Evolutionary conservation across 225 moss, liverwort and hornwort genomes (phyloP).

Genomic region (Physcomitrium patens): DNA sequence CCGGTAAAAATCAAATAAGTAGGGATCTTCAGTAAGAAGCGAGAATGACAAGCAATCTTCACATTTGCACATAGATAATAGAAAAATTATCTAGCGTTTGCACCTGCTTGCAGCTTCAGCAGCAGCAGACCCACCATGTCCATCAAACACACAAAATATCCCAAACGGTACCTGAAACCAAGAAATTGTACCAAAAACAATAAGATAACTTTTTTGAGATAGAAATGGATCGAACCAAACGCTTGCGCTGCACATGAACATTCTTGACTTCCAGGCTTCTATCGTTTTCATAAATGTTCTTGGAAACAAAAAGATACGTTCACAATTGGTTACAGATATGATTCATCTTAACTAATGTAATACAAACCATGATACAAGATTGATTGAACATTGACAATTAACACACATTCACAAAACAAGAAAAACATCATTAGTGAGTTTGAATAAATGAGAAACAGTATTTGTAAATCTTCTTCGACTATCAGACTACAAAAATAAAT

Average conservation of each 20-base stretch:
- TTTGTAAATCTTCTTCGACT: not conserved
- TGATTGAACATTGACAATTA: not conserved
- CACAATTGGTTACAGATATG: not conserved
- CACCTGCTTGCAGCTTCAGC: slow-evolving; percentile 82
- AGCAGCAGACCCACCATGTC: slow-evolving; percentile 83
- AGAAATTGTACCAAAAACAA: slow-evolving; percentile 1
- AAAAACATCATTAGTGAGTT: not conserved
- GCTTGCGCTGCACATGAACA: slow-evolving; percentile 3
- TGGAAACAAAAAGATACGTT: not conserved
- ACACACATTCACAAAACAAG: slow-evolving; percentile 6
- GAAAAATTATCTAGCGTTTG: not conserved
- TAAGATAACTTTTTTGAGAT: not conserved
- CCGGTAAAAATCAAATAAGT: not conserved
- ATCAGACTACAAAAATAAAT: not conserved
- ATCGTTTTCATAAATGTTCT: not conserved
- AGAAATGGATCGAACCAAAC: not conserved
- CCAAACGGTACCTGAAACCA: slow-evolving; percentile 58
- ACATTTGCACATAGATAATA: not conserved
- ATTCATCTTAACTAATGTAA: not conserved
- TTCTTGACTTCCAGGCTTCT: not conserved
- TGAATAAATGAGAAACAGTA: not conserved
- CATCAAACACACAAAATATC: slow-evolving; percentile 84
- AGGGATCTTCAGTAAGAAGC: not conserved
- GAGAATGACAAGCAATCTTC: not conserved
- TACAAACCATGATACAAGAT: not conserved